Evolutionary conservation across 257 asterid genomes (phyloP), one percentile per base, ranked within the genome.

Genomic region (Solanum peruvianum): DNA sequence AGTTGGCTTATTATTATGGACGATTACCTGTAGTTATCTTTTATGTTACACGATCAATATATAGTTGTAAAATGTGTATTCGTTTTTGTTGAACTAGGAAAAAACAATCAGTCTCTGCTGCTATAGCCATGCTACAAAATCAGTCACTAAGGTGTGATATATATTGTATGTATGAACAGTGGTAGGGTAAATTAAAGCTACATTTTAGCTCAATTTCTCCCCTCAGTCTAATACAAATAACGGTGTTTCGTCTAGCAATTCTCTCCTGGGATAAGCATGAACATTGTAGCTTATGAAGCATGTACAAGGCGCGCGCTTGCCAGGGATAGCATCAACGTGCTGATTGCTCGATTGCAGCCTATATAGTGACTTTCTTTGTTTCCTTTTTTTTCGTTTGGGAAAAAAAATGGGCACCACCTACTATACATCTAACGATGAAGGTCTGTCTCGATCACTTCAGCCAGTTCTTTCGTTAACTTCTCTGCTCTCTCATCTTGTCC

Each of bases 401-500:
- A 47, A 80, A 80, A 77, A 42, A 80, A 49, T 20, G 69, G 44
- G 85, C 44, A 47, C 13, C 64, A 78, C 15, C 85, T 31, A 52
- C 52, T 73, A 73, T 37, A 52, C 31, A 39, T 81, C 86, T 83
- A 89, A 71, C 83, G 89, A 78, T 85, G 87, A 83, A 88, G 92
- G 75, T 90, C 92, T 4, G 91, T 93, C 88, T 96, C 96, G 31
- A 95, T 94, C 91, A 92, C 98, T 0, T 92, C 90, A 80, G 99
- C 99, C 31, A 96, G 86, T 90, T 95, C 98, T 90, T 89, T 93
- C 1, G 98, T 93, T 44, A 95, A 92, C 87, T 82, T 92, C 86
- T 95, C 98, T 60, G 99, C 98, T 23, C 98, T 91, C 23, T 96
- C 99, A 64, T 96, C 99, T 10, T 95, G 98, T 42, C 99, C 99